Evolutionary conservation across 495 filamentous ascomycete species (phyloP).

Genomic region (Aspergillus bridgeri): DNA sequence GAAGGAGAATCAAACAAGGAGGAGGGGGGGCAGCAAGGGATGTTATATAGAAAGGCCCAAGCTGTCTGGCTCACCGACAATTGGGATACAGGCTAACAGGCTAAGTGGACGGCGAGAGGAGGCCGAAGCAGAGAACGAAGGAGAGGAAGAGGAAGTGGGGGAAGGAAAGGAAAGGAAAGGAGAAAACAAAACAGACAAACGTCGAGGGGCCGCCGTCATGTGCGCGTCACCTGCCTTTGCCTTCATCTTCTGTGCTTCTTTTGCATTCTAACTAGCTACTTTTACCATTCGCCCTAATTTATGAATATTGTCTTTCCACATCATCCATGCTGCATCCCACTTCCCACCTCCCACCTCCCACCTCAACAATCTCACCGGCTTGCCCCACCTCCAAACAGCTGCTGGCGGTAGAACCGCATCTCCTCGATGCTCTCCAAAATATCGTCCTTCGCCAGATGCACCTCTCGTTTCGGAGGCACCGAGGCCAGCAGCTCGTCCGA

Average conservation of each 20-base stretch:
- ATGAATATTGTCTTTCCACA: neutral
- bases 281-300: neutral
- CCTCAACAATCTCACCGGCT: neutral
- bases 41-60: neutral
- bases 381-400: conserved; percentile 28
- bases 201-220: neutral
- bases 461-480: conserved; percentile 66
- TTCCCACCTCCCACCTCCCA: neutral
- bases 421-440: conserved; percentile 95
- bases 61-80: conserved; percentile 24
- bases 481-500: conserved; percentile 51
- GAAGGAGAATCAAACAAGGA: conserved; percentile 16
- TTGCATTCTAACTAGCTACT: no score
- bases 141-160: conserved; percentile 5
- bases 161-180: conserved; percentile 6
- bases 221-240: neutral
- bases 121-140: conserved; percentile 3
- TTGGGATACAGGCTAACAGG: conserved; percentile 11
- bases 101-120: neutral
- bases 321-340: no score
- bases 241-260: no score
- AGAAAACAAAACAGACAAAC: conserved; percentile 6
- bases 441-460: conserved; percentile 83
- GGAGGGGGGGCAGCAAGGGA: conserved; percentile 2
- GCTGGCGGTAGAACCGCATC: conserved; percentile 69